phyloP scores from a whole-genome alignment of 192 early-diverging fungal genomes.

The Coemansia sp. region DNA sequence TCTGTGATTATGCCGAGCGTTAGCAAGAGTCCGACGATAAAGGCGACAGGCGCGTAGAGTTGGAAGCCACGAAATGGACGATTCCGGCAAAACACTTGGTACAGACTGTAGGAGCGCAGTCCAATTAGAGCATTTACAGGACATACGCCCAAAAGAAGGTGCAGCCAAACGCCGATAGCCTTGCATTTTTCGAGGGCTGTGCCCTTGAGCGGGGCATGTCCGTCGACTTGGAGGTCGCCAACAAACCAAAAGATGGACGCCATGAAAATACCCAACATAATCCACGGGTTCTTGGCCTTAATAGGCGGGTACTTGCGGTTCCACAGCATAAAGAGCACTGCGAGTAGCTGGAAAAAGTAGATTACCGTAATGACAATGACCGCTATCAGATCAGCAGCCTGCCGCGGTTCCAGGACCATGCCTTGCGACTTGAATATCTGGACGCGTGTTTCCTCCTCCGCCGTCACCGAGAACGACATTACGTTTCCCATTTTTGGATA shows the following conservation, averaged over 20 bases:
- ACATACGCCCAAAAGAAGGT: conserved; percentile 34
- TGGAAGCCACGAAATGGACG: background rate
- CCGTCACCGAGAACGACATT: conserved; percentile 27
- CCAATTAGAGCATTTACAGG: conserved; percentile 35
- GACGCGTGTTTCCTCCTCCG: conserved; percentile 21
- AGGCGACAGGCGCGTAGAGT: background rate
- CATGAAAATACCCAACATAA: conserved; percentile 34
- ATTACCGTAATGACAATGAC: background rate
- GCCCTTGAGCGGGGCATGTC: conserved; percentile 38
- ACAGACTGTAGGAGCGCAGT: conserved; percentile 1
- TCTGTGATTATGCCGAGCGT: conserved; percentile 38
- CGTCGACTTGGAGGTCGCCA: conserved; percentile 50
- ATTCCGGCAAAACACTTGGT: conserved; percentile 2
- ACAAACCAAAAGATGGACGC: conserved; percentile 49
- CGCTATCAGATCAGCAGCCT: conserved; percentile 22
- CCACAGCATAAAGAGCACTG: conserved; percentile 31
- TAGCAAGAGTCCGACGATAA: conserved; percentile 9
- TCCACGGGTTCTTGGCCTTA: conserved; percentile 54
- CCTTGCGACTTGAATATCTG: background rate
- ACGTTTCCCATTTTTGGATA: conserved; percentile 24
- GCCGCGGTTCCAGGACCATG: conserved; percentile 27
- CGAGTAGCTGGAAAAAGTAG: conserved; percentile 35
- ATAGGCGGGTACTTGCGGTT: conserved; percentile 57
- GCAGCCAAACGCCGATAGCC: conserved; percentile 49
- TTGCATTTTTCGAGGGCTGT: conserved; percentile 31